Conservation (phyloP, 441 rosid genomes). For the Populus trichocarpa region DNA sequence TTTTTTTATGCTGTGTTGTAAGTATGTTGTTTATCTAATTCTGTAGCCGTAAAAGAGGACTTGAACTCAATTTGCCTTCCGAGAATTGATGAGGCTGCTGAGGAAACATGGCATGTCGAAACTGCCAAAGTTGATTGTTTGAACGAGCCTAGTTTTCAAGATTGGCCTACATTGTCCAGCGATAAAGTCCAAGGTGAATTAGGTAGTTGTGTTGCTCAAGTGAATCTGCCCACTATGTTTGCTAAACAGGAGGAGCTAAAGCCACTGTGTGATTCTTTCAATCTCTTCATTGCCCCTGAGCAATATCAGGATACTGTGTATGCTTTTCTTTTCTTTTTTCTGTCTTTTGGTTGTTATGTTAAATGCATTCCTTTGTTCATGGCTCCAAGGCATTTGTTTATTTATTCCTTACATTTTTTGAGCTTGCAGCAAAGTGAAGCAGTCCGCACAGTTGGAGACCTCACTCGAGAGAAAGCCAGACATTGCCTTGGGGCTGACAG, state of each 20-base stretch:
- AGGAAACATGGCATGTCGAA: conserved; percentile 24
- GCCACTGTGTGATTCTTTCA: conserved; percentile 11
- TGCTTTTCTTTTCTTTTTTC: background rate
- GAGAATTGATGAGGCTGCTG: conserved; percentile 21
- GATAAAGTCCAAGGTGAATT: conserved; percentile 8
- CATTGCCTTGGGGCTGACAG: conserved; percentile 22
- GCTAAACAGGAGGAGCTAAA: conserved; percentile 27
- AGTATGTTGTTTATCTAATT: conserved; percentile 8
- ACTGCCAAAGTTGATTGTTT: conserved; percentile 19
- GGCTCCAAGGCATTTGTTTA: background rate
- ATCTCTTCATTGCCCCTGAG: conserved; percentile 20
- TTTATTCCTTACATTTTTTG: conserved; percentile 8
- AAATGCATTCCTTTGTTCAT: background rate
- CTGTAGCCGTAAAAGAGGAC: conserved; percentile 33
- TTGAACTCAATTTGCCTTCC: conserved; percentile 17
- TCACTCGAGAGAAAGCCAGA: conserved; percentile 32
- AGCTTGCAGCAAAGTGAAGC: conserved; percentile 42
- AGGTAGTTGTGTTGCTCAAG: conserved; percentile 19
- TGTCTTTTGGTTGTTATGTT: background rate
- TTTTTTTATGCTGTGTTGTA: background rate
- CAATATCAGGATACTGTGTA: conserved; percentile 29
- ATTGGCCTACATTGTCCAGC: too few relatives aligned
- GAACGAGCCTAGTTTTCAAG: conserved; percentile 17
- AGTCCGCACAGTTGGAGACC: conserved; percentile 22
- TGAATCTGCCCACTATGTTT: conserved; percentile 19